These are phyloP conservation scores for Rubroboletus pulcherrimus DNA, from an alignment of 768 basidiomycete species.

Conservation along the genomic window DNA sequence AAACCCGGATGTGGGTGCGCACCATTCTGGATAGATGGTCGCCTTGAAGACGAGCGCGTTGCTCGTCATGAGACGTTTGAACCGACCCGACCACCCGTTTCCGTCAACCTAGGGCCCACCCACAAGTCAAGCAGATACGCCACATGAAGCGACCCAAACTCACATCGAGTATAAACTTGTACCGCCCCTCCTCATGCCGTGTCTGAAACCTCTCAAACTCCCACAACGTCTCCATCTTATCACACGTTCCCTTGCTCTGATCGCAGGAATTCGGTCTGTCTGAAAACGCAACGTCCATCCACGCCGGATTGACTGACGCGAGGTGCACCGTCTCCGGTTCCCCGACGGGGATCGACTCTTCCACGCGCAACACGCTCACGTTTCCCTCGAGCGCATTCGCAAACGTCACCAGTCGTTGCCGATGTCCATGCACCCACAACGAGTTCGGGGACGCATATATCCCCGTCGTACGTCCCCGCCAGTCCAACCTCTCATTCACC, in stretches of 20 bases:
- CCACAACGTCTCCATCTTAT: constrained; percentile 42
- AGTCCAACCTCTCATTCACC: constrained; percentile 55
- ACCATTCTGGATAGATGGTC: constrained; percentile 76
- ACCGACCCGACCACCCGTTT: constrained; percentile 68
- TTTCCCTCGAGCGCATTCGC: constrained; percentile 41
- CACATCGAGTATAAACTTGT: constrained; percentile 61
- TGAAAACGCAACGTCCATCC: constrained; percentile 60
- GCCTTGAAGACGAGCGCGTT: constrained; percentile 66
- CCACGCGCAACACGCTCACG: constrained; percentile 36
- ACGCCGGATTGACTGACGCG: constrained; percentile 45
- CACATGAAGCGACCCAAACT: constrained; percentile 12
- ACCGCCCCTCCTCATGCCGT: constrained; percentile 47
- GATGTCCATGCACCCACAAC: constrained; percentile 50
- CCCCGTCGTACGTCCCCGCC: constrained; percentile 77
- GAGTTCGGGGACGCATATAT: constrained; percentile 39
- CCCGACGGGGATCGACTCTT: constrained; percentile 32
- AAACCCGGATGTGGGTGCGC: neutral
- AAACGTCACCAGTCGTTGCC: constrained; percentile 43
- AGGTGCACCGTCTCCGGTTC: constrained; percentile 32
- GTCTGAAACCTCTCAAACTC: constrained; percentile 46
- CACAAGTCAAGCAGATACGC: neutral
- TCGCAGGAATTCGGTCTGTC: constrained; percentile 44
- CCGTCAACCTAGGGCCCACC: constrained; percentile 46
- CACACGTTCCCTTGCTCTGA: constrained; percentile 31
- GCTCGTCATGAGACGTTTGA: constrained; percentile 59